These are phyloP conservation scores for Dysphania ambrosioides DNA, from an alignment of 148 eudicot species.

Conservation along the genomic window DNA sequence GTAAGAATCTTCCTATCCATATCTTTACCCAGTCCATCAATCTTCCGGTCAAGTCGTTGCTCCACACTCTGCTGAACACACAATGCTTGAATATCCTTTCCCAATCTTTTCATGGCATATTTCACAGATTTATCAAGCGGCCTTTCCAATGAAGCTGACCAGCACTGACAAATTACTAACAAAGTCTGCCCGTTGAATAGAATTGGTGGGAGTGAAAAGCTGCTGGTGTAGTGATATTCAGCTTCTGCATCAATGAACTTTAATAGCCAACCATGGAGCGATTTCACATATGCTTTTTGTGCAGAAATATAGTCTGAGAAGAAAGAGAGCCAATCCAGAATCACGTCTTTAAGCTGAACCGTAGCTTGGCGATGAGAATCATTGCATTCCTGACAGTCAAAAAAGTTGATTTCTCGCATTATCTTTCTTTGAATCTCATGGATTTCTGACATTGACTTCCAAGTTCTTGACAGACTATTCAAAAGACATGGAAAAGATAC, in stretches of 20 bases:
- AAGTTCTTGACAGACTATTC: slow-evolving; percentile 45
- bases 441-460: slow-evolving; percentile 47
- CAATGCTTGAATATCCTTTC: slow-evolving; percentile 31
- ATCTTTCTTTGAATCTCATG: slow-evolving; percentile 45
- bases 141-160: slow-evolving; percentile 40
- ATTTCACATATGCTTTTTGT: slow-evolving; percentile 41
- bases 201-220: slow-evolving; percentile 19
- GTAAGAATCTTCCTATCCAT: slow-evolving; percentile 29
- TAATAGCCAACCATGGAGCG: slow-evolving; percentile 43
- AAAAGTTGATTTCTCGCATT: slow-evolving; percentile 37
- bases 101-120: slow-evolving; percentile 40
- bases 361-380: slow-evolving; percentile 48
- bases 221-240: slow-evolving; percentile 15
- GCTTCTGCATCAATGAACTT: slow-evolving; percentile 34
- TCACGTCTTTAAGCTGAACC: slow-evolving; percentile 45
- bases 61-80: slow-evolving; percentile 51
- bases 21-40: slow-evolving; percentile 40
- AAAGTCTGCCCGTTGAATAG: slow-evolving; percentile 33
- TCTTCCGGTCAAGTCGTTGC: slow-evolving; percentile 44
- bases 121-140: slow-evolving; percentile 41
- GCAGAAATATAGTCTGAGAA: slow-evolving; percentile 39
- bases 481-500: neutral
- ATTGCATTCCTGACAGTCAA: slow-evolving; percentile 24
- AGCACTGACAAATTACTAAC: slow-evolving; percentile 34
- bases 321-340: slow-evolving; percentile 44